Base-by-base conservation (phyloP, 352 stramenopile genomes). In the Blastocystis sp. region DNA sequence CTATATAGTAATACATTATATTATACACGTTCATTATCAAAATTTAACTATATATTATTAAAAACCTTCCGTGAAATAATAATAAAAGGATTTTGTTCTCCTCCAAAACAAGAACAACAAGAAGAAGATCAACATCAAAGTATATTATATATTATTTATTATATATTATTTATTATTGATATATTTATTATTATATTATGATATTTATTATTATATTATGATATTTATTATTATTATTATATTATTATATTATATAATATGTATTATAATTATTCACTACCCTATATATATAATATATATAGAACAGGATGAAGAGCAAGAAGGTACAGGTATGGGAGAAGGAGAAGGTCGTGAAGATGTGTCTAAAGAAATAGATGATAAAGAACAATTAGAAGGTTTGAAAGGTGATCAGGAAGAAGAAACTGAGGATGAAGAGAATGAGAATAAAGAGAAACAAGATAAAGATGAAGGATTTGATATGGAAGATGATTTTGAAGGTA, bases 311-410 rank as follows among this genome's bases (percentile, higher is more conserved):
- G 47, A 28, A 44, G 19, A 40, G 36, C 82, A 93, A 6, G 91
- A 98, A 54, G 93, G 93, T 40, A 98, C 89, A 9, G 93, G 93
- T 18, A 98, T 99, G 90, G 93, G 91, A 27, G 88, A 97, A 79
- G 93, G 93, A 18, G 87, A 96, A 42, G 89, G 76, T 68, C 93
- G 88, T 64, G 92, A 97, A 65, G 93, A 99, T 71, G 91, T 99
- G 19, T 96, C 83, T 16, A 80, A 99, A 58, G 79, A 99, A 69
- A 93, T 99, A 28, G 88, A 98, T 64, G 92, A 96, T 58, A 92
- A 99, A 73, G 93, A 99, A 36, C 92, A 99, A 71, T 71, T 99
- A n/a, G 72, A 96, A 1, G 93, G 91, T 2, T 71, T 96, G 13
- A 91, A 97, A 72, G 80, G 79, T 41, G 75, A 88, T 25, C 70